Base-by-base conservation (phyloP, 495 filamentous ascomycete genomes). In the Hapsidospora chrysogenum region DNA sequence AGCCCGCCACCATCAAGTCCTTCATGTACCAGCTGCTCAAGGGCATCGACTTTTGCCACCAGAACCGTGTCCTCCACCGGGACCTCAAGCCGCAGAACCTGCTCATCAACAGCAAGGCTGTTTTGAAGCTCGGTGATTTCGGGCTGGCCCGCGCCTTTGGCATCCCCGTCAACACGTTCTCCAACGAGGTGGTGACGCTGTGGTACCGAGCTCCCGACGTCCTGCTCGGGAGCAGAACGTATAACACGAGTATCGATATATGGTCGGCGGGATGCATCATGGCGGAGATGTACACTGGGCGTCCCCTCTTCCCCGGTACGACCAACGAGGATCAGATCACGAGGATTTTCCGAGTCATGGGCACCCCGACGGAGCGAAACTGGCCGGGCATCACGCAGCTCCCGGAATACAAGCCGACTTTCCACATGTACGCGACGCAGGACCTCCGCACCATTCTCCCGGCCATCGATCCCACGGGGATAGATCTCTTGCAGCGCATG, bases 211-310 rank as follows among this genome's bases (percentile, higher is more conserved):
- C 86, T 0, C 86, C 86, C 1, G 86, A 95, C 44, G 86, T 95
- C 23, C 72, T 95, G 20, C 72, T 95, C 26, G 86, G 86, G 31
- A 82, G 75, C 41, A 62, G 86, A 39, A 93, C 87, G 25, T 95
- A 95, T 56, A 95, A 92, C 56, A 95, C 86, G 17, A 87, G 80
- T 58, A 95, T 95, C 60, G 86, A 95, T 48, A 95, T 95, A 59
- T 95, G 86, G 86, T 86, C 80, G 14, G 86, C 86, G 10, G 86
- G 86, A 26, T 95, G 86, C 54, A 95, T 95, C 63, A 95, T 95
- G 86, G 87, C 86, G 9, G 86, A 95, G 60, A 89, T 95, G 80
- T 94, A 84, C 56, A 92, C 85, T 0, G 87, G 86, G 9, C 73
- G 87, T 2, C 86, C 86, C 0, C 66, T 95, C 9, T 95, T 95